Percentiles rank a stretch among this genome's conserved stretches.
These are phyloP conservation scores for Carex cristatella DNA, from an alignment of 176 grass and related monocot genomes.

Conservation along the genomic window DNA sequence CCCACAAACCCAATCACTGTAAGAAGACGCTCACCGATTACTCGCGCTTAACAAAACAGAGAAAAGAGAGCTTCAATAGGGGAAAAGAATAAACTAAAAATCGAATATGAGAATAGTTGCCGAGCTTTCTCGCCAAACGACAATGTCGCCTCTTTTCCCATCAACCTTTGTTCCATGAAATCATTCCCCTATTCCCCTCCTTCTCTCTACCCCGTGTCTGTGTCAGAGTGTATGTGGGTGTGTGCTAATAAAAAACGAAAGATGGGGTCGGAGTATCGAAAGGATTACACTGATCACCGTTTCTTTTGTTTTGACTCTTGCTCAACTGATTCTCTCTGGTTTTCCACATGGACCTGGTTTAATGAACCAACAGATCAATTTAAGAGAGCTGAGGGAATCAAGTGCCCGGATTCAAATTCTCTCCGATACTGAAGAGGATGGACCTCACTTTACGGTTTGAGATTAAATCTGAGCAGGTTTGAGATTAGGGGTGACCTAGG, in stretches of 20 bases:
- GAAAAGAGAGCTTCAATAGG: not conserved
- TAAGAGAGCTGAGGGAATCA: not conserved
- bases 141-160: slow-evolving; percentile 17
- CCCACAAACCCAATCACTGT: not conserved
- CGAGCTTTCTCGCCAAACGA: slow-evolving; percentile 11
- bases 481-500: too few relatives aligned
- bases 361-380: not conserved
- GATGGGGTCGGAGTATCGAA: slow-evolving; percentile 9
- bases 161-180: slow-evolving; percentile 2
- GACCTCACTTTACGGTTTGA: too few relatives aligned
- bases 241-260: not conserved
- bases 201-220: not conserved
- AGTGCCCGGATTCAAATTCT: too few relatives aligned
- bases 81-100: not conserved
- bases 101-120: not conserved
- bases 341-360: not conserved
- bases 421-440: too few relatives aligned
- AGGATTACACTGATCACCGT: not conserved
- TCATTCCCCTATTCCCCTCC: not conserved
- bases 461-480: too few relatives aligned
- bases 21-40: not conserved
- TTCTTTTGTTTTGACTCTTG: slow-evolving; percentile 3
- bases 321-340: slow-evolving; percentile 5
- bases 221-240: not conserved
- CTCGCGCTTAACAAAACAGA: not conserved